Conservation (phyloP, 129 eudicot genomes). For the carrot (Daucus carota) region DNA sequence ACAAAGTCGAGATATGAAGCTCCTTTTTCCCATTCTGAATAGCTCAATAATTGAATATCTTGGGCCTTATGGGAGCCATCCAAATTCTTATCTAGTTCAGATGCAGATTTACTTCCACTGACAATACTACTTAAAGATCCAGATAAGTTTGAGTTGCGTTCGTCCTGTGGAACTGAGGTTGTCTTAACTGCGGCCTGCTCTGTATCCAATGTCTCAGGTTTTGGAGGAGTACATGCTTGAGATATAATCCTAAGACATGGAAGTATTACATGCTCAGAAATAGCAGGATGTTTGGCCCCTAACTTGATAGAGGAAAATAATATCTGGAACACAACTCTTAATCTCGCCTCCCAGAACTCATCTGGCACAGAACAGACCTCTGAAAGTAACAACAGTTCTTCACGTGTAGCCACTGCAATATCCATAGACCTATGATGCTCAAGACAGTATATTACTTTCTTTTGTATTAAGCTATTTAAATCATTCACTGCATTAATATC, state of each 20-base stretch:
- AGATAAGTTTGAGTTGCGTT: slow-evolving; percentile 30
- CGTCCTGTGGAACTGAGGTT: slow-evolving; percentile 40
- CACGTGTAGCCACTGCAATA: slow-evolving; percentile 88
- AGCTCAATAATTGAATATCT: slow-evolving; percentile 80
- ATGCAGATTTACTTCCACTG: slow-evolving; percentile 39
- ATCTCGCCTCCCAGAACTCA: slow-evolving; percentile 96
- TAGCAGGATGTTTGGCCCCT: slow-evolving; percentile 96
- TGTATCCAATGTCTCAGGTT: slow-evolving; percentile 77
- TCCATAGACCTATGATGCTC: slow-evolving; percentile 99
- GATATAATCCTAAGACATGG: slow-evolving; percentile 92
- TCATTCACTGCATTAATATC: slow-evolving; percentile 75
- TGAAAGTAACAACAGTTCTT: slow-evolving; percentile 85
- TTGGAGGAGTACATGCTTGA: slow-evolving; percentile 96
- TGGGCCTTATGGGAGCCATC: slow-evolving; percentile 69
- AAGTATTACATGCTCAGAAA: slow-evolving; percentile 90
- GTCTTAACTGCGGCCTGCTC: slow-evolving; percentile 50
- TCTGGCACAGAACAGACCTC: slow-evolving; percentile 91
- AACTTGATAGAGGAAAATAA: slow-evolving; percentile 80
- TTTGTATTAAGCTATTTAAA: slow-evolving; percentile 74
- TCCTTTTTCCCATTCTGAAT: slow-evolving; percentile 97
- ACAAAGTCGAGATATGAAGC: slow-evolving; percentile 98
- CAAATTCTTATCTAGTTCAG: slow-evolving; percentile 64
- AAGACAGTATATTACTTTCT: slow-evolving; percentile 87
- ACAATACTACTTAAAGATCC: slow-evolving; percentile 33
- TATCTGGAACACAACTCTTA: slow-evolving; percentile 91